Evolutionary conservation across 345 rosid species (phyloP).

Genomic region (Raphanus raphanistrum): DNA sequence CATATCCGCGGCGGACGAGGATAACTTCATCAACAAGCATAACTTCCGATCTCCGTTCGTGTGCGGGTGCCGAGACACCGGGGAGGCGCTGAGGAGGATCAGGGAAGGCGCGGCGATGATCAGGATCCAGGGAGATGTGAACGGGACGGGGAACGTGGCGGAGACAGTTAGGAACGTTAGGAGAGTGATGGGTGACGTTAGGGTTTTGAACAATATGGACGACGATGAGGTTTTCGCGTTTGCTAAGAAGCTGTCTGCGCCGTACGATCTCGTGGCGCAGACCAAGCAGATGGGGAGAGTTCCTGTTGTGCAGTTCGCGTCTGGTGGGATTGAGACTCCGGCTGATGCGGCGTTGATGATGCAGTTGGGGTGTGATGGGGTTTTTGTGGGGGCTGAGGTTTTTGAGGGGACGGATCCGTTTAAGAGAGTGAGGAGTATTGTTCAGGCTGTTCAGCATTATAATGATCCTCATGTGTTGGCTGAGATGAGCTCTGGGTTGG

Average conservation of each 20-base stretch:
- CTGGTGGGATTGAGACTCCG: neutral
- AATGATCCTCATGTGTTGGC: constrained; percentile 59
- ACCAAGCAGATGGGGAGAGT: neutral
- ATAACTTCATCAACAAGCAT: constrained; percentile 52
- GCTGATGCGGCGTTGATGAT: constrained; percentile 37
- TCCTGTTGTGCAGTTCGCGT: neutral
- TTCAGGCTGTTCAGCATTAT: constrained; percentile 63
- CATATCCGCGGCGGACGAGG: constrained; percentile 51
- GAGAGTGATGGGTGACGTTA: constrained; percentile 46
- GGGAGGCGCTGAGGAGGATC: constrained; percentile 53
- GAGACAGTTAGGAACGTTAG: constrained; percentile 53
- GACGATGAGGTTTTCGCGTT: constrained; percentile 59
- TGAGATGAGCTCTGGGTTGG: constrained; percentile 51
- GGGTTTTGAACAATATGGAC: constrained; percentile 50
- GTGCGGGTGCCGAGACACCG: constrained; percentile 47
- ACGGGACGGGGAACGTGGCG: constrained; percentile 30
- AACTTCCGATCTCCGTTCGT: constrained; percentile 50
- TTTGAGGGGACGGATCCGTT: constrained; percentile 51
- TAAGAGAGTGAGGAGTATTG: constrained; percentile 51
- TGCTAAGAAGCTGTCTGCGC: constrained; percentile 35
- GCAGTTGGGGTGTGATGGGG: constrained; percentile 72
- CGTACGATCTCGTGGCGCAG: neutral
- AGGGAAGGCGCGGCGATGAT: constrained; percentile 56
- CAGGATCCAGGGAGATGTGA: constrained; percentile 47
- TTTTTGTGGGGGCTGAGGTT: constrained; percentile 52